phyloP scores from a whole-genome alignment of 331 rosid genomes.

The Arachis monticola region DNA sequence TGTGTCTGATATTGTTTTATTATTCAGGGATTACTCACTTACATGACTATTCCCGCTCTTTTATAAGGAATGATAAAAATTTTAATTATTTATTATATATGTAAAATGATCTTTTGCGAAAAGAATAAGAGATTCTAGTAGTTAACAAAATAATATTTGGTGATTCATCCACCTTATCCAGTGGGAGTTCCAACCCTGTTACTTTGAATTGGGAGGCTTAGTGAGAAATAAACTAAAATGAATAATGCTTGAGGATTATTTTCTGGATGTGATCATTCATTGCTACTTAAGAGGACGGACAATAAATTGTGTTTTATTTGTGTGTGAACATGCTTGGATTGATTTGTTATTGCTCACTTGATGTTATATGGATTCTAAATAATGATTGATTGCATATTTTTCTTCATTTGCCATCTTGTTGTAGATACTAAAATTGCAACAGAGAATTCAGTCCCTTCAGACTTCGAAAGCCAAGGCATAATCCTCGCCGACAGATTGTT shows the following conservation, averaged over 20 bases:
- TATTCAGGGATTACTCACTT: neutral
- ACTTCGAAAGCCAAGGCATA: slow-evolving; percentile 88
- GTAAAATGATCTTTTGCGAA: slow-evolving; percentile 1
- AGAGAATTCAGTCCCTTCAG: slow-evolving; percentile 77
- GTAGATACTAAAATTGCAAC: slow-evolving; percentile 87
- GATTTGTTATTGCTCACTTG: slow-evolving; percentile 2
- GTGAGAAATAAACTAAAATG: slow-evolving; percentile 14
- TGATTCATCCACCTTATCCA: neutral
- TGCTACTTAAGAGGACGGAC: slow-evolving; percentile 12
- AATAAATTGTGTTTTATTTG: neutral
- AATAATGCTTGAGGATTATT: neutral
- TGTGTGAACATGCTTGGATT: slow-evolving; percentile 7
- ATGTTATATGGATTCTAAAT: neutral
- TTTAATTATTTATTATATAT: neutral
- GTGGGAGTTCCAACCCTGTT: neutral
- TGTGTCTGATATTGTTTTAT: neutral
- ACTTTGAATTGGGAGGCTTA: neutral
- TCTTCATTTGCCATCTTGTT: slow-evolving; percentile 33
- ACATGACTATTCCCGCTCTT: too few species aligned
- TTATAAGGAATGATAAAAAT: neutral
- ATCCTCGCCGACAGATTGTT: neutral
- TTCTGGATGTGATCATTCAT: slow-evolving; percentile 12
- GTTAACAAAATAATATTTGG: neutral
- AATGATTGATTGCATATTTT: neutral
- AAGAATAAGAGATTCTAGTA: slow-evolving; percentile 3